A percentile compares a stretch with the other conserved stretches of the same genome.
Evolutionary conservation across 2,329 filamentous ascomycete genomes (phyloP).

Genomic region (Pseudocercospora musae): DNA sequence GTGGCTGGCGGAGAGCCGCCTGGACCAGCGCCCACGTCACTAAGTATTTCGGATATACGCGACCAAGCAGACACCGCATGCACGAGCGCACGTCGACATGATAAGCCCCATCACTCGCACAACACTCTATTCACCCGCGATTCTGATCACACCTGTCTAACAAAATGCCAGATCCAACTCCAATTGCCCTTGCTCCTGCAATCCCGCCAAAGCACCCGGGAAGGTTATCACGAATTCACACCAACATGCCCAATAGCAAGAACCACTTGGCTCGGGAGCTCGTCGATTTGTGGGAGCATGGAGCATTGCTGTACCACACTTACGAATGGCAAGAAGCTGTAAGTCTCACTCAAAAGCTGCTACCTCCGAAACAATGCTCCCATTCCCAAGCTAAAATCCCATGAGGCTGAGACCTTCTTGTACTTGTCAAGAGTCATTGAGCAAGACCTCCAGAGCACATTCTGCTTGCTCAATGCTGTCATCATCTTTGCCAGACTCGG

Average conservation of each 20-base stretch:
- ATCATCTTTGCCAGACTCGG: constrained; percentile 32
- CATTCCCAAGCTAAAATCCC: background rate
- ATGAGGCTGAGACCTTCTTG: constrained; percentile 24
- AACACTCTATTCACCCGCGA: background rate
- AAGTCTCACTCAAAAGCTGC: background rate
- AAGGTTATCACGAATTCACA: background rate
- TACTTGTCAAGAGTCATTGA: constrained; percentile 22
- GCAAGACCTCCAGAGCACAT: constrained; percentile 14
- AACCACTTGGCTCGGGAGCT: constrained; percentile 17
- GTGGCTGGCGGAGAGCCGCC: constrained; percentile 12
- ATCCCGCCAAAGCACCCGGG: constrained; percentile 1
- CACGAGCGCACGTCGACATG: background rate
- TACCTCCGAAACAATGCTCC: background rate
- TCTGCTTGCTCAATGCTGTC: constrained; percentile 31
- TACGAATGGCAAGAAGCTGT: constrained; percentile 35
- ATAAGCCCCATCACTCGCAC: background rate
- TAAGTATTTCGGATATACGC: background rate
- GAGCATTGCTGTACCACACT: constrained; percentile 30
- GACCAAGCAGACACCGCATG: background rate
- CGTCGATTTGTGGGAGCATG: constrained; percentile 36
- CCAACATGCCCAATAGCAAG: background rate
- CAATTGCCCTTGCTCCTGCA: background rate
- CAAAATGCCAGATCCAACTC: background rate
- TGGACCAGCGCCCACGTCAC: background rate
- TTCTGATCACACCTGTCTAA: background rate